Conservation (phyloP, 2,329 filamentous ascomycete genomes). For the Cadophora gregata region DNA sequence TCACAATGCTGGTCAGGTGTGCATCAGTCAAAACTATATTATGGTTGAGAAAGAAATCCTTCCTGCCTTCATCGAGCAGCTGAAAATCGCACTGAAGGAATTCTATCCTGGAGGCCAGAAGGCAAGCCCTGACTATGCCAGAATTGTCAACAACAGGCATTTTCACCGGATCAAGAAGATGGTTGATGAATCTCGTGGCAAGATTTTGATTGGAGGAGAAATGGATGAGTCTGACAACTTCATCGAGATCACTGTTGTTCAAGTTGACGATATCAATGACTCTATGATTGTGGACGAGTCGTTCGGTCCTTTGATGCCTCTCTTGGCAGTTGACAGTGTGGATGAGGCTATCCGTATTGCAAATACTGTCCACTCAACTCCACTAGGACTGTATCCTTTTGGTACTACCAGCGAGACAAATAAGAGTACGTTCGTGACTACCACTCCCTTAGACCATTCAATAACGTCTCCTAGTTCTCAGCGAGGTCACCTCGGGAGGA, state of each 20-base stretch:
- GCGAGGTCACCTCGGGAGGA: slow-evolving; percentile 69
- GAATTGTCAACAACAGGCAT: slow-evolving; percentile 80
- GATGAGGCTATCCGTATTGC: slow-evolving; percentile 85
- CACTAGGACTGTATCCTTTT: slow-evolving; percentile 84
- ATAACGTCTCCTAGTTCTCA: slow-evolving; percentile 56
- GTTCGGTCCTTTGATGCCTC: slow-evolving; percentile 90
- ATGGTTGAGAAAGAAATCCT: slow-evolving; percentile 79
- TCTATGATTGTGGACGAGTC: slow-evolving; percentile 82
- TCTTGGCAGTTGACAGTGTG: slow-evolving; percentile 79
- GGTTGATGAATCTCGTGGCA: slow-evolving; percentile 83
- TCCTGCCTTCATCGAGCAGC: slow-evolving; percentile 72
- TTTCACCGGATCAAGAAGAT: slow-evolving; percentile 87
- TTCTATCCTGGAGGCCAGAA: slow-evolving; percentile 87
- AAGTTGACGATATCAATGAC: slow-evolving; percentile 77
- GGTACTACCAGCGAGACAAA: slow-evolving; percentile 80
- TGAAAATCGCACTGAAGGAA: slow-evolving; percentile 72
- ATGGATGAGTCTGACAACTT: slow-evolving; percentile 81
- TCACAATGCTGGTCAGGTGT: slow-evolving; percentile 87
- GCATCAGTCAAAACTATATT: slow-evolving; percentile 91
- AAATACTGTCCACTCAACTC: slow-evolving; percentile 81
- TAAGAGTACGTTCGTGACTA: slow-evolving; percentile 59
- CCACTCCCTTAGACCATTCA: neutral
- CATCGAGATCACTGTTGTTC: slow-evolving; percentile 93
- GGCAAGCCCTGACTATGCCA: slow-evolving; percentile 76
- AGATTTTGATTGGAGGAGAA: slow-evolving; percentile 85